Conservation (phyloP, 2,329 filamentous ascomycete genomes). For the Aspergillus transmontanensis region DNA sequence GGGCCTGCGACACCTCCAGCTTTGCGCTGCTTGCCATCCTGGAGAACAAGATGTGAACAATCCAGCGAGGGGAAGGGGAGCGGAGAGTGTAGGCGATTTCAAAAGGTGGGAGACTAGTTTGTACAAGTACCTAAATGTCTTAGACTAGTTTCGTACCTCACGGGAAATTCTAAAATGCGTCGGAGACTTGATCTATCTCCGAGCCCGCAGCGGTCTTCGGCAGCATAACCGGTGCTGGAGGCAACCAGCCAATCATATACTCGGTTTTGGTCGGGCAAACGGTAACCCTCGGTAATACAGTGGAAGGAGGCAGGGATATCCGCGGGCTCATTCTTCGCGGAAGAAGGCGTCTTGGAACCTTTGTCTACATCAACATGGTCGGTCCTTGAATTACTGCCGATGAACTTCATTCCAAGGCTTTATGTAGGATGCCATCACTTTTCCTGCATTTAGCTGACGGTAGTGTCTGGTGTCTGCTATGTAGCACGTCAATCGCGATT, state of each 20-base stretch:
- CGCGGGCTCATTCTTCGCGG: neutral
- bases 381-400: neutral
- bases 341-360: neutral
- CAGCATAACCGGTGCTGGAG: constrained; percentile 16
- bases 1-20: constrained; percentile 30
- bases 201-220: constrained; percentile 15
- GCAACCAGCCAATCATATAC: constrained; percentile 32
- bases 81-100: constrained; percentile 15
- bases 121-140: constrained; percentile 7
- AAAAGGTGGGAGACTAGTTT: constrained; percentile 20
- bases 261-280: constrained; percentile 29
- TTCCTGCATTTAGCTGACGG: neutral
- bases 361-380: neutral
- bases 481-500: neutral
- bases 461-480: neutral
- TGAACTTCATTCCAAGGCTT: neutral
- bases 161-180: constrained; percentile 21
- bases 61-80: constrained; percentile 17
- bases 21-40: constrained; percentile 40
- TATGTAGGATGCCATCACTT: neutral
- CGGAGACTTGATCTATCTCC: constrained; percentile 39
- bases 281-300: constrained; percentile 23
- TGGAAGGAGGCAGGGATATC: neutral
- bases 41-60: constrained; percentile 25
- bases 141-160: constrained; percentile 4